A percentile compares a stretch with the other conserved stretches of the same genome.
Evolutionary conservation across 495 filamentous ascomycete species (phyloP).

Genomic region (Penicillium cosmopolitanum): DNA sequence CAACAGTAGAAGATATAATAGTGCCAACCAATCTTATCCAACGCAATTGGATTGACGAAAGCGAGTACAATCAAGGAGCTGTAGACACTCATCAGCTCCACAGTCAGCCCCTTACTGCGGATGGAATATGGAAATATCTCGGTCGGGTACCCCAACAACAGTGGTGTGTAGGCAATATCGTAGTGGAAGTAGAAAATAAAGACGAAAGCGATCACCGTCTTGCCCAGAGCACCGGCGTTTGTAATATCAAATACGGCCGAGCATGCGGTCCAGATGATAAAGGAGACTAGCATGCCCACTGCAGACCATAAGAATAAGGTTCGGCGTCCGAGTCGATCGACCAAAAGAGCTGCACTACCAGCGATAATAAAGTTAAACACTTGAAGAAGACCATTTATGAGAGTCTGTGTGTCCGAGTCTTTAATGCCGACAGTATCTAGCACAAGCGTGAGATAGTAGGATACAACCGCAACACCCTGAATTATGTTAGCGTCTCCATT

Average conservation of each 20-base stretch:
- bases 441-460: constrained; percentile 51
- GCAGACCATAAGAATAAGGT: constrained; percentile 59
- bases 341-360: constrained; percentile 52
- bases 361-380: constrained; percentile 52
- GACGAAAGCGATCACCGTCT: constrained; percentile 59
- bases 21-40: constrained; percentile 58
- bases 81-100: constrained; percentile 35
- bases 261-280: constrained; percentile 57
- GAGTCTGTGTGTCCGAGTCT: constrained; percentile 27
- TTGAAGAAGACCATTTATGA: constrained; percentile 31
- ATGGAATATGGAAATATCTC: constrained; percentile 69
- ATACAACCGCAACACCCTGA: constrained; percentile 66
- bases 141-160: constrained; percentile 62
- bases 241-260: constrained; percentile 55
- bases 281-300: constrained; percentile 58
- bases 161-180: constrained; percentile 60
- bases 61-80: constrained; percentile 54
- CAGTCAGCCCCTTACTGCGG: constrained; percentile 67
- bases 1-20: constrained; percentile 62
- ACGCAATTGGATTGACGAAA: constrained; percentile 62
- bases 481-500: constrained; percentile 43
- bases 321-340: constrained; percentile 61
- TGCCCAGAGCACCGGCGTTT: constrained; percentile 44
- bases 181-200: constrained; percentile 61
- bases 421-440: constrained; percentile 42